phyloP scores from a whole-genome alignment of 441 rosid genomes.

The Manihot esculenta region DNA sequence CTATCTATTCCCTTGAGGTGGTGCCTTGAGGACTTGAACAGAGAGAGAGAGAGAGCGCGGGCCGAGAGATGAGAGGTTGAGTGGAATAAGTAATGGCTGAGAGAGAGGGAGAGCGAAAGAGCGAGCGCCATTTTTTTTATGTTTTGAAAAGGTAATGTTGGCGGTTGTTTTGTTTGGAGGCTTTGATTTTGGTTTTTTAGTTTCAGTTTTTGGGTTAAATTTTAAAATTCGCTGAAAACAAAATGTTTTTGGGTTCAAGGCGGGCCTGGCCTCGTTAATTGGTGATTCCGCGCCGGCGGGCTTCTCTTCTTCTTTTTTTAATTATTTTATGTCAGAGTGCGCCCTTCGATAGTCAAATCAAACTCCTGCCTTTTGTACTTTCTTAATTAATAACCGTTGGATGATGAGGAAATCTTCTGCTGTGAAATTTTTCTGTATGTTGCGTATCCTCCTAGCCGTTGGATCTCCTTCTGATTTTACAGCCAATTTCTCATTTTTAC shows the following conservation, averaged over 20 bases:
- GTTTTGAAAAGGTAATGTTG: constrained; percentile 26
- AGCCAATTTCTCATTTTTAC: too few species aligned
- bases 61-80: constrained; percentile 6
- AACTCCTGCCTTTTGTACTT: too few species aligned
- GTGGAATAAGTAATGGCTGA: background rate
- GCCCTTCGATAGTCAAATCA: background rate
- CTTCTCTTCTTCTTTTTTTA: background rate
- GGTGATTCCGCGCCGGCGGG: background rate
- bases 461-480: too few species aligned
- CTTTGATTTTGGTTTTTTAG: background rate
- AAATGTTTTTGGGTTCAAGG: too few species aligned
- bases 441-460: too few species aligned
- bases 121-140: constrained; percentile 36
- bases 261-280: too few species aligned
- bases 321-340: background rate
- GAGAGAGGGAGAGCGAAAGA: background rate
- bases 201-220: background rate
- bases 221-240: background rate
- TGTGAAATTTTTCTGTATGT: too few species aligned
- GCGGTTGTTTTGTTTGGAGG: constrained; percentile 24
- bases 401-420: background rate
- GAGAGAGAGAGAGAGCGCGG: constrained; percentile 5
- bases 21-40: background rate
- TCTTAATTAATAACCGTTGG: background rate
- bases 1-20: background rate